A percentile compares a stretch with the other conserved stretches of the same genome.
These are phyloP conservation scores for Hypocrella siamensis DNA, from an alignment of 2,329 filamentous ascomycete genomes.

Conservation along the genomic window DNA sequence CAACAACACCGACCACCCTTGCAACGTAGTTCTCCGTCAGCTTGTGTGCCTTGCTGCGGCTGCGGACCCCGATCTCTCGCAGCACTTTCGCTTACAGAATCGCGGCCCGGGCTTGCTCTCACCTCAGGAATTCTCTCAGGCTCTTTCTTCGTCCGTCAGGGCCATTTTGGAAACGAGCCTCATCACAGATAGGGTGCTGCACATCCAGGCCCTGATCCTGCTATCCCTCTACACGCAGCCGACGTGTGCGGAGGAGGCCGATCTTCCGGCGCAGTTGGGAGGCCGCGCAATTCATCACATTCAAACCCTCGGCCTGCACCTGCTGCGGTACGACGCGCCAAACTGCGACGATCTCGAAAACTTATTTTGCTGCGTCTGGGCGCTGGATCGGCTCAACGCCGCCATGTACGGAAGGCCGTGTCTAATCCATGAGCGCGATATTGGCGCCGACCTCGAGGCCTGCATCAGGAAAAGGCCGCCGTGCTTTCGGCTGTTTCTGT, in stretches of 20 bases:
- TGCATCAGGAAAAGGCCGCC: conserved; percentile 35
- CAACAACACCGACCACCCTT: conserved; percentile 15
- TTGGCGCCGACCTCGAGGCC: conserved; percentile 34
- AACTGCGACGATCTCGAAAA: conserved; percentile 27
- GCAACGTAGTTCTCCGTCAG: conserved; percentile 31
- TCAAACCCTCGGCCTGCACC: conserved; percentile 39
- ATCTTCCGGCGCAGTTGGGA: conserved; percentile 36
- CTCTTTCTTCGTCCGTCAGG: conserved; percentile 30
- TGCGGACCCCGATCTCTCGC: conserved; percentile 28
- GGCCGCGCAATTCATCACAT: conserved; percentile 40
- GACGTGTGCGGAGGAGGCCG: conserved; percentile 33
- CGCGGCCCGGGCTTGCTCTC: conserved; percentile 21
- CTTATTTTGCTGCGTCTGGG: conserved; percentile 44
- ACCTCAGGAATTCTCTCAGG: conserved; percentile 30
- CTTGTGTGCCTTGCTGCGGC: conserved; percentile 39
- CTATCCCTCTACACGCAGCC: conserved; percentile 45
- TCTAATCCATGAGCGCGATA: conserved; percentile 44
- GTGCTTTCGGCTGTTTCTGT: conserved; percentile 40
- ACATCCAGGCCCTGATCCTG: conserved; percentile 37
- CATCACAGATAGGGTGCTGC: conserved; percentile 35
- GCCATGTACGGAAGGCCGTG: conserved; percentile 44
- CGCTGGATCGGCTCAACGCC: conserved; percentile 42
- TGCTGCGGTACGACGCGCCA: conserved; percentile 24
- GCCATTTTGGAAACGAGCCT: conserved; percentile 36
- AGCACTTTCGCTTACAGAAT: conserved; percentile 27